Evolutionary conservation across 768 basidiomycete genomes (phyloP), one percentile per base, ranked within the genome.

Genomic region (Tylopilus sp.): DNA sequence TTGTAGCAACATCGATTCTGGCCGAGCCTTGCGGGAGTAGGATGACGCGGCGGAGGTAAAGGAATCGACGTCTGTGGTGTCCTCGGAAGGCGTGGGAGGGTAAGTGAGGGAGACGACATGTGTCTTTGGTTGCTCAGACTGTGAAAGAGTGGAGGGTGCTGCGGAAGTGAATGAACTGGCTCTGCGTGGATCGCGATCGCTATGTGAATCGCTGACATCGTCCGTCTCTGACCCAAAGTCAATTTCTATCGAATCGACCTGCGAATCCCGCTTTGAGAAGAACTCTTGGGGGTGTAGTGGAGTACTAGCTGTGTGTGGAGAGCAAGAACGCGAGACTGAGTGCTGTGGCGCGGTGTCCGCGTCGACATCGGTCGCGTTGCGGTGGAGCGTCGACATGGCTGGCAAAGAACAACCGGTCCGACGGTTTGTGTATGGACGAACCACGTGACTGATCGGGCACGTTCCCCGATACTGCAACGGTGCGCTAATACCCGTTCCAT

Each of bases 331-430:
- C 21, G 87, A 79, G 46, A 91, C 86, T 1, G 89, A 91, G 36
- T 78, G 81, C 60, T 88, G 85, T 9, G 87, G 89, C 15, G 89
- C 87, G 5, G 86, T 89, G 62, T 91, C 89, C 50, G 77, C 81
- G 56, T 86, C 86, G 51, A 73, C 75, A 56, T 80, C 77, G 51
- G 50, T 61, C 47, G 69, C 69, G 17, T 50, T 50, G n/a, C n/a
- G n/a, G n/a, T 50, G 35, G 25, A 51, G 33, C 1, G 55, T 56
- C 22, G 52, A 55, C 57, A 58, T 60, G 54, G 20, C 45, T n/a
- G 10, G 17, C 1, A n/a, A n/a, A 12, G 36, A 36, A n/a, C n/a
- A n/a, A n/a, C n/a, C n/a, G n/a, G n/a, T n/a, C n/a, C n/a, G n/a
- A n/a, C n/a, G n/a, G n/a, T n/a, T n/a, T n/a, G n/a, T n/a, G n/a